Base-by-base conservation (phyloP, 2,329 filamentous ascomycete genomes). In the Acrodontium crateriforme region DNA sequence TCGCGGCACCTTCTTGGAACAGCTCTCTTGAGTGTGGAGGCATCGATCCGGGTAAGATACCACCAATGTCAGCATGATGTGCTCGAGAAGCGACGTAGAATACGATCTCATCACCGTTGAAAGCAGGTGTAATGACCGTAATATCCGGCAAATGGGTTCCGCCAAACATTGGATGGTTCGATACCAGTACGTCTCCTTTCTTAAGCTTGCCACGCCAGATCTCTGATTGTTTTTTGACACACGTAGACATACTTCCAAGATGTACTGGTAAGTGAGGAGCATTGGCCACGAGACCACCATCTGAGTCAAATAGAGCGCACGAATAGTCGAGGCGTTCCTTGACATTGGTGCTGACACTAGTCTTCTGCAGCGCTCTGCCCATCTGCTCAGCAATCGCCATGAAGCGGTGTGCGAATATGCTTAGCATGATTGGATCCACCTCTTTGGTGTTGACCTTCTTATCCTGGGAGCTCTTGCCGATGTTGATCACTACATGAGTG, bases 361-460 rank as follows among this genome's bases (percentile, higher is more conserved):
- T 84, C 58, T 84, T 85, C 45, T 84, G 78, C 10, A 85, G 55
- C 9, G 77, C 74, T 30, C 77, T 62, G 1, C 80, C 79, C 80
- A 87, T 85, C 46, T 85, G 79, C 53, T 87, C 80, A 2, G 80
- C 80, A 41, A 85, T 83, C 5, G 76, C 74, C 79, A 85, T 87
- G 54, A 87, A 87, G 6, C 80, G 67, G 48, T 85, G 78, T 1
- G 75, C 77, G 40, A 87, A 85, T 32, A 87, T 78, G 45, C 72
- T 78, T 2, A 87, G 64, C 56, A 81, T 66, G 39, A 85, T 79
- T 0, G 79, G 79, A 47, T 85, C 77, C 1, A 81, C 72, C 31
- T 73, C 67, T 23, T 62, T 63, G 9, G 61, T 63, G 26, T 55
- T 56, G 20, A 65, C 50, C 32, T 63, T 56, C 36, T 59, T 60